Base-by-base conservation (phyloP, 257 asterid species). In the Agastache rugosa region DNA sequence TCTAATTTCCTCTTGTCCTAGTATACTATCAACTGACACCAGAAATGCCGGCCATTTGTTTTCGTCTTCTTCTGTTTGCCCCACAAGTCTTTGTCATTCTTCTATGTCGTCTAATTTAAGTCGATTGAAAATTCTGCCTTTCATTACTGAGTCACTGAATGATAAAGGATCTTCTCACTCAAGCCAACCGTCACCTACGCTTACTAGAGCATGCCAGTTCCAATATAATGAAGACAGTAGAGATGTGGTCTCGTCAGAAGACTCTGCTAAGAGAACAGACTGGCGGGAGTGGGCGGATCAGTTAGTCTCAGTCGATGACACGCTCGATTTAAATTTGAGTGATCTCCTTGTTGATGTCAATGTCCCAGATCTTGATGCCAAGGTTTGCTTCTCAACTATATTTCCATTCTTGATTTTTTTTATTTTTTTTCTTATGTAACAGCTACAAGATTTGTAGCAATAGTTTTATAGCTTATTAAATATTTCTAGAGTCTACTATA, bases 201-300 rank as follows among this genome's bases (percentile, higher is more conserved):
- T 67, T 53, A 17, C 59, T 70, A 75, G 71, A 41, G 73, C 87
- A 8, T 44, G 71, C 42, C 69, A 81, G 48, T 48, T 29, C 67
- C 82, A 76, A 23, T 82, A 81, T 83, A 87, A 72, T 68, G 87
- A 75, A 67, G 78, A 68, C 22, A 67, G 75, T 76, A 31, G 83
- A 10, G 83, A 77, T 19, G 79, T 75, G 31, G 78, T 64, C 72
- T 67, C 75, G 14, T 79, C 86, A 27, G 86, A 81, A 48, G 90
- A 83, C 44, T 78, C 73, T 47, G 47, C 22, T 42, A 87, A 55
- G 83, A 81, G 79, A 85, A 72, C 83, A 29, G 91, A 89, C 68
- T 91, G 90, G 96, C 85, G 78, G 67, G 92, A 86, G 51, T 91
- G 97, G 97, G 87, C 89, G 0, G 86, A 91, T 58, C 86, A 89